phyloP scores from a whole-genome alignment of 352 stramenopile genomes.

The Aphanomyces cochlioides region DNA sequence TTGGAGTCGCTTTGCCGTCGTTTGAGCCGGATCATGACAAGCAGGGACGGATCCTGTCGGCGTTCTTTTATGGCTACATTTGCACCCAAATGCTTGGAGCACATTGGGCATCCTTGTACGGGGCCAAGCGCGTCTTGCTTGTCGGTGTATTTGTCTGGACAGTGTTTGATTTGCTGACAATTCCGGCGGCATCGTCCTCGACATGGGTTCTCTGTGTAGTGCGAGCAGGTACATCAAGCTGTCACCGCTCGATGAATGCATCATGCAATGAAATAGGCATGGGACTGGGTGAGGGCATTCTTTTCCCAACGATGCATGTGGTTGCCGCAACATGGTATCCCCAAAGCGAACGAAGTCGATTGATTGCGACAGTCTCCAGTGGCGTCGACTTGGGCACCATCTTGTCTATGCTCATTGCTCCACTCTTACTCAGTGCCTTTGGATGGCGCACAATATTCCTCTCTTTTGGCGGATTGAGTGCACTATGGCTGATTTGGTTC shows the following conservation, averaged over 20 bases:
- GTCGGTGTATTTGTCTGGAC: slow-evolving; percentile 79
- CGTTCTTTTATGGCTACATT: slow-evolving; percentile 88
- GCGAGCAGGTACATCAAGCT: neutral
- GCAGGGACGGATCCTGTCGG: slow-evolving; percentile 74
- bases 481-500: slow-evolving; percentile 69
- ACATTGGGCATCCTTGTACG: slow-evolving; percentile 62
- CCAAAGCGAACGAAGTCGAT: slow-evolving; percentile 69
- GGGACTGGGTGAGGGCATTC: slow-evolving; percentile 80
- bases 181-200: neutral
- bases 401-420: slow-evolving; percentile 70
- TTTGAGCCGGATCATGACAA: slow-evolving; percentile 72
- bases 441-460: slow-evolving; percentile 78
- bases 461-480: slow-evolving; percentile 71
- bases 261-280: slow-evolving; percentile 41
- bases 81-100: slow-evolving; percentile 76
- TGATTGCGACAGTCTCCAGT: slow-evolving; percentile 78
- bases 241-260: neutral
- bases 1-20: slow-evolving; percentile 73
- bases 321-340: slow-evolving; percentile 80
- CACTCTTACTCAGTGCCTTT: slow-evolving; percentile 57
- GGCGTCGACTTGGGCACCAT: slow-evolving; percentile 82
- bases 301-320: slow-evolving; percentile 86
- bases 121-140: slow-evolving; percentile 70
- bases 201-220: slow-evolving; percentile 7
- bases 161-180: slow-evolving; percentile 43